Conservation (phyloP, 768 basidiomycete species). For the Gloeophyllum trabeum region DNA sequence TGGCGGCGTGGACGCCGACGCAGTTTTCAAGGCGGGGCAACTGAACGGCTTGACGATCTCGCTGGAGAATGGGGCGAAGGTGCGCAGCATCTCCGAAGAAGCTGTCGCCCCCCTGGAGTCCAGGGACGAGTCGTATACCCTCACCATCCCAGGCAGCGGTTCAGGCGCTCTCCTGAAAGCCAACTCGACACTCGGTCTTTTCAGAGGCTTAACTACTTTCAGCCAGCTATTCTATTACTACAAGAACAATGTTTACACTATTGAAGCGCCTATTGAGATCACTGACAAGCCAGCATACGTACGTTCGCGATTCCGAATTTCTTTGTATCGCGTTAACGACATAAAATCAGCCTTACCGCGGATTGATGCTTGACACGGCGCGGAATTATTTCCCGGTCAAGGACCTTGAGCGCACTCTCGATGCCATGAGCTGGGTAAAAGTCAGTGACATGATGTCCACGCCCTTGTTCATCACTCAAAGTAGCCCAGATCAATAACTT, state of each 20-base stretch:
- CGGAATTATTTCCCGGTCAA: slow-evolving; percentile 61
- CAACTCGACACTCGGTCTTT: slow-evolving; percentile 54
- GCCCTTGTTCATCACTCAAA: neutral
- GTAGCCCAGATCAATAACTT: slow-evolving; percentile 14
- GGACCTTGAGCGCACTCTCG: slow-evolving; percentile 59
- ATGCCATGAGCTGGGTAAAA: slow-evolving; percentile 72
- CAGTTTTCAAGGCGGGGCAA: slow-evolving; percentile 25
- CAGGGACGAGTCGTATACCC: slow-evolving; percentile 49
- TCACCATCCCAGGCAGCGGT: slow-evolving; percentile 44
- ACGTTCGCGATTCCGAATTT: slow-evolving; percentile 13
- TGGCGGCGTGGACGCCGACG: slow-evolving; percentile 32
- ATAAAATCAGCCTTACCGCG: slow-evolving; percentile 49
- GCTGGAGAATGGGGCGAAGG: slow-evolving; percentile 17
- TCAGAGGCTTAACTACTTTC: slow-evolving; percentile 72
- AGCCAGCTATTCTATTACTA: slow-evolving; percentile 49
- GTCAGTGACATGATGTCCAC: slow-evolving; percentile 14
- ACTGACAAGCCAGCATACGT: slow-evolving; percentile 58
- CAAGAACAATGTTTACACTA: slow-evolving; percentile 34
- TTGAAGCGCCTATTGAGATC: slow-evolving; percentile 47
- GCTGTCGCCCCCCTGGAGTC: slow-evolving; percentile 35
- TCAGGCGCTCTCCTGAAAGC: slow-evolving; percentile 42
- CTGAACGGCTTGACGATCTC: slow-evolving; percentile 33
- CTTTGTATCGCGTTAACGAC: neutral
- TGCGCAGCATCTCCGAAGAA: slow-evolving; percentile 38
- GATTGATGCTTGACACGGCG: slow-evolving; percentile 73